A percentile compares a stretch with the other conserved stretches of the same genome.
These are phyloP conservation scores for Friedmanniomyces simplex DNA, from an alignment of 495 filamentous ascomycete genomes.

Conservation along the genomic window DNA sequence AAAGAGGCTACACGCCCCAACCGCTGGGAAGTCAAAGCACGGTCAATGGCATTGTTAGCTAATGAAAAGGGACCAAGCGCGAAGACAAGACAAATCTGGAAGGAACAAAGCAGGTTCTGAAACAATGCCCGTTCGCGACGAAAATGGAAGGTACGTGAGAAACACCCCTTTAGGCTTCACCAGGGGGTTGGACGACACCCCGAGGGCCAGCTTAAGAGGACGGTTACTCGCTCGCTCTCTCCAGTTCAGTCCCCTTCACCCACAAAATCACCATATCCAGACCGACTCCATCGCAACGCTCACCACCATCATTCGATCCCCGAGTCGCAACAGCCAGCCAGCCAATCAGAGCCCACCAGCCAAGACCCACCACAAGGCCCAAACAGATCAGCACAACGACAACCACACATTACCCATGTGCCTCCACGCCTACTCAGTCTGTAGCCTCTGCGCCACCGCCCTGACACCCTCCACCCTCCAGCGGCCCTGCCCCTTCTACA, in stretches of 20 bases:
- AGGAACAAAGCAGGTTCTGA: not conserved
- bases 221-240: not conserved
- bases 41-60: not conserved
- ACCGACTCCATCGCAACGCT: too few species aligned
- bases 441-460: not conserved
- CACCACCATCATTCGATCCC: too few species aligned
- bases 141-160: not conserved
- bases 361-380: too few species aligned
- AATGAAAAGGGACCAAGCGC: not conserved
- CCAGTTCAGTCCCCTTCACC: too few species aligned
- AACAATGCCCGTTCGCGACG: not conserved
- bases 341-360: too few species aligned
- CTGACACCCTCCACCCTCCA: not conserved
- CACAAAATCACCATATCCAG: too few species aligned
- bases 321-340: too few species aligned
- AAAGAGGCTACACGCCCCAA: too few species aligned
- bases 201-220: not conserved
- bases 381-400: too few species aligned
- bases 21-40: not conserved
- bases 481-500: not conserved
- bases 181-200: not conserved
- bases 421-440: not conserved
- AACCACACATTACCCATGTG: too few species aligned
- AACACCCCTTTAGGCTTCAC: not conserved
- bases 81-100: not conserved